Evolutionary conservation across 768 basidiomycete species (phyloP).

Genomic region (Clavaria fumosa): DNA sequence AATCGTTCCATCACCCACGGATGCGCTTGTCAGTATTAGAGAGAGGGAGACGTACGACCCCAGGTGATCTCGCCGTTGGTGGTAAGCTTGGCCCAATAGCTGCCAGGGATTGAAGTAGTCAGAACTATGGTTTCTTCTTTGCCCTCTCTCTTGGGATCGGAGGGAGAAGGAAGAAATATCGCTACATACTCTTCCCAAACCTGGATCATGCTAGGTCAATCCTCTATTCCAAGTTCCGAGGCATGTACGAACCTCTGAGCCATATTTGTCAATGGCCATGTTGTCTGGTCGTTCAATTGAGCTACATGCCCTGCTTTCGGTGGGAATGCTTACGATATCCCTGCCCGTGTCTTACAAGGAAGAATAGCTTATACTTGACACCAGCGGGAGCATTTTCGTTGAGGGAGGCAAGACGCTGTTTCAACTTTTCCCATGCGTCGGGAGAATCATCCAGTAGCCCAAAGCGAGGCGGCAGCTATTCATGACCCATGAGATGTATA

Average conservation of each 20-base stretch:
- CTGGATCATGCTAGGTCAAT: no score
- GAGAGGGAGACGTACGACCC: conserved; percentile 39
- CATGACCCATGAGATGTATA: no score
- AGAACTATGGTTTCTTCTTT: not conserved
- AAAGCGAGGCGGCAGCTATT: conserved; percentile 43
- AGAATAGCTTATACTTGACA: conserved; percentile 44
- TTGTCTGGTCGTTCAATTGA: conserved; percentile 35
- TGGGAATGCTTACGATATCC: conserved; percentile 42
- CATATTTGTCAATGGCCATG: conserved; percentile 44
- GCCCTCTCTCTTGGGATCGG: no score
- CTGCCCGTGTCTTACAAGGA: conserved; percentile 56
- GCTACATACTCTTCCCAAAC: conserved; percentile 44
- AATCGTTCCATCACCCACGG: no score
- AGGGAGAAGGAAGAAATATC: conserved; percentile 1
- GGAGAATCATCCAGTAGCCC: conserved; percentile 38
- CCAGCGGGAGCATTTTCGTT: conserved; percentile 25
- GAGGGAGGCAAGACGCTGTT: conserved; percentile 26
- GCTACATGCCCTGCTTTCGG: conserved; percentile 2
- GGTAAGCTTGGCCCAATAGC: conserved; percentile 46
- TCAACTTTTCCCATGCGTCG: conserved; percentile 35
- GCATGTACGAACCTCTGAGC: conserved; percentile 20
- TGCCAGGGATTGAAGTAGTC: conserved; percentile 14
- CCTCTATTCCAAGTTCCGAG: no score
- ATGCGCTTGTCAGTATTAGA: not conserved
- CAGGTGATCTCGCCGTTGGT: conserved; percentile 52